Base-by-base conservation (phyloP, 768 basidiomycete genomes). In the Lactifluus rugatus region DNA sequence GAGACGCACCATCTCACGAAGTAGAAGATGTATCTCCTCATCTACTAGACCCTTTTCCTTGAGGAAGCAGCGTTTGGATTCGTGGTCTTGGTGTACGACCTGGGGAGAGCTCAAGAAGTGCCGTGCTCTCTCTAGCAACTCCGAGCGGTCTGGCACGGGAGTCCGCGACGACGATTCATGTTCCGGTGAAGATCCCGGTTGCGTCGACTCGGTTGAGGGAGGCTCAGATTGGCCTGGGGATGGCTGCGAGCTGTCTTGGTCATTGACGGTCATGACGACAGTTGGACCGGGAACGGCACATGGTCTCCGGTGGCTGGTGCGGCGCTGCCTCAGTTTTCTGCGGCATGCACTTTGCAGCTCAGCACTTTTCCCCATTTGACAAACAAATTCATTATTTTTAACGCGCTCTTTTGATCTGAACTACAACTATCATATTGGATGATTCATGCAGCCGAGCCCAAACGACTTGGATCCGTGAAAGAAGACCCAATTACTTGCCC, bases 31-130 rank as follows among this genome's bases (percentile, higher is more conserved):
- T 42, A 89, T 78, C 66, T 91, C 89, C 10, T 47, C 52, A 4
- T 77, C 75, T n/a, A 72, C 74, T 26, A 91, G 71, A 1, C 88
- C 89, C 65, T 89, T 90, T 64, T 87, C 86, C 0, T 66, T 66
- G 13, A 91, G 77, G 61, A 91, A 91, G 51, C 71, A 70, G 8
- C 81, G 79, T 66, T 87, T 87, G 2, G 79, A 76, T 1, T 67
- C 55, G 0, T 68, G 39, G 64, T 85, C 82, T 62, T 88, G 83
- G 47, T 78, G 69, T 13, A 75, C 74, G 21, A 87, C 76, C 65
- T 85, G 83, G 3, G 85, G 81, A 2, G 88, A 87, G 11, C 69
- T 69, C 16, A 91, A 73, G 67, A 91, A 90, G 11, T 76, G 62
- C 23, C 83, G 79, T 9, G 87, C 88, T 54, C 76, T 79, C 23